Percentiles rank a stretch among this genome's conserved stretches.
These are phyloP conservation scores for Passiflora organensis DNA, from an alignment of 345 rosid genomes.

Conservation along the genomic window DNA sequence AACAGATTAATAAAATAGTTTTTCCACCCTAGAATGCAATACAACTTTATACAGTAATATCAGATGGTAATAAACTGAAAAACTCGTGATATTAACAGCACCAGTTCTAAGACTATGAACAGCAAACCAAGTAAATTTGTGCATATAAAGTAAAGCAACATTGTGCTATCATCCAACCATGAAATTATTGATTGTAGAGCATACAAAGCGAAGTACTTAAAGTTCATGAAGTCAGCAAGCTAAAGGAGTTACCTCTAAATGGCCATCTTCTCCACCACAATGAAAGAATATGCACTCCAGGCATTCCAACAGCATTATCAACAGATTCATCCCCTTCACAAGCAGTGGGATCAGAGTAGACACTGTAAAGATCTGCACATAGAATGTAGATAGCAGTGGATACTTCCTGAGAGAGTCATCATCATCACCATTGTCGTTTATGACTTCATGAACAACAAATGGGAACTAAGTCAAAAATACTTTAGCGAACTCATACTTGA, in stretches of 20 bases:
- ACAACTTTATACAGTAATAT: too few relatives aligned
- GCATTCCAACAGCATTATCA: conserved; percentile 67
- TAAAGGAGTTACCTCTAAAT: conserved; percentile 81
- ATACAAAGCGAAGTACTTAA: too few relatives aligned
- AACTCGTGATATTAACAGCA: too few relatives aligned
- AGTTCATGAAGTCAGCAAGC: conserved; percentile 3
- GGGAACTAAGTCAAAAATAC: conserved; percentile 76
- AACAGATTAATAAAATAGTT: too few relatives aligned
- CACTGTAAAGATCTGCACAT: conserved; percentile 93
- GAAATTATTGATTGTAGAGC: not conserved
- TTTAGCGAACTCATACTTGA: conserved; percentile 85
- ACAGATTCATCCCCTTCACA: conserved; percentile 73
- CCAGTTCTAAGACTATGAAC: too few relatives aligned
- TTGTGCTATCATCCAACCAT: too few relatives aligned
- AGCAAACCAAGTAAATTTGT: too few relatives aligned
- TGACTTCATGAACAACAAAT: conserved; percentile 48
- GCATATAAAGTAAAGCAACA: too few relatives aligned
- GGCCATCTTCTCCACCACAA: conserved; percentile 74
- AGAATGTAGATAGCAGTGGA: conserved; percentile 60
- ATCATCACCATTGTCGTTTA: conserved; percentile 49
- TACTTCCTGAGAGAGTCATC: conserved; percentile 39
- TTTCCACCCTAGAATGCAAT: too few relatives aligned
- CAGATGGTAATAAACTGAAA: too few relatives aligned
- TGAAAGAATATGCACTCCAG: conserved; percentile 56
- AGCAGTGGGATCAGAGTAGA: conserved; percentile 84